phyloP scores from a whole-genome alignment of 1,139 yeast genomes.

The Geotrichum histeridarum region DNA sequence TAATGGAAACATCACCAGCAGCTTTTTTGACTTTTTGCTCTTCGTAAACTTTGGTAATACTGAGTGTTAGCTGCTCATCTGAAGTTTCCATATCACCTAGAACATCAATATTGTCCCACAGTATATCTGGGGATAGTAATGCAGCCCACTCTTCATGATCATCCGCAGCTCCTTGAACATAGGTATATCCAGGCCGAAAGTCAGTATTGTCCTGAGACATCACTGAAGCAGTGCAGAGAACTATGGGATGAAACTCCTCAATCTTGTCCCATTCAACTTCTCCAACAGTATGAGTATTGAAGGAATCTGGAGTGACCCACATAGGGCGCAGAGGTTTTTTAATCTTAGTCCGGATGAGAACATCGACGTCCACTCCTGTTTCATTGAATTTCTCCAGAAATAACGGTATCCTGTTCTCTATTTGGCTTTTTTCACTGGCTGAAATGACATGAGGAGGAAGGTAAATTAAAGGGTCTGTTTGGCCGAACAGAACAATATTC shows the following conservation, averaged over 20 bases:
- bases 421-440: slow-evolving; percentile 52
- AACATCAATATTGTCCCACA: slow-evolving; percentile 49
- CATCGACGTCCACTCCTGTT: slow-evolving; percentile 40
- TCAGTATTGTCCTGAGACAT: slow-evolving; percentile 53
- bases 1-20: neutral
- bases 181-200: slow-evolving; percentile 46
- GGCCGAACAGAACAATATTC: slow-evolving; percentile 48
- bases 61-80: slow-evolving; percentile 40
- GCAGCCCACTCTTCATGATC: slow-evolving; percentile 86
- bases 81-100: slow-evolving; percentile 39
- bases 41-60: slow-evolving; percentile 27
- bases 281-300: slow-evolving; percentile 26
- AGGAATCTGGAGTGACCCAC: slow-evolving; percentile 64
- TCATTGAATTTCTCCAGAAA: slow-evolving; percentile 47
- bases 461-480: slow-evolving; percentile 36
- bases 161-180: slow-evolving; percentile 90
- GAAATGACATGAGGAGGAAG: slow-evolving; percentile 56
- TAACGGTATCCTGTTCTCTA: slow-evolving; percentile 45
- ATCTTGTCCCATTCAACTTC: slow-evolving; percentile 6
- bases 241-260: slow-evolving; percentile 41
- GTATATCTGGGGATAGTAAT: slow-evolving; percentile 48
- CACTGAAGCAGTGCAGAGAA: slow-evolving; percentile 62
- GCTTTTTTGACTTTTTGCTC: neutral
- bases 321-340: slow-evolving; percentile 56
- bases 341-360: slow-evolving; percentile 30